Evolutionary conservation across 345 rosid genomes (phyloP).

Genomic region (Eucalyptus brandiana): DNA sequence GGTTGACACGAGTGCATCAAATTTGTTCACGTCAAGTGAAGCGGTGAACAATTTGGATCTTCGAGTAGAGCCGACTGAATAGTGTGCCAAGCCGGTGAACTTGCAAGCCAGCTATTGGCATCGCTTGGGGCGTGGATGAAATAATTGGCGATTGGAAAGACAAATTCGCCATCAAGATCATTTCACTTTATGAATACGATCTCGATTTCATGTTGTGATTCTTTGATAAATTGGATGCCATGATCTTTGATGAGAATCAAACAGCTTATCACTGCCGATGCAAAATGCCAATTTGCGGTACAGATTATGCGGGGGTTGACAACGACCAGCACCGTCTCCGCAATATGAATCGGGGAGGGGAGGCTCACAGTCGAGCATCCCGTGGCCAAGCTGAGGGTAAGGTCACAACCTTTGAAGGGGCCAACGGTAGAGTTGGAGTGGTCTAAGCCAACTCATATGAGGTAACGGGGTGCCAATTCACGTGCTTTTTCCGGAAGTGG

Average conservation of each 20-base stretch:
- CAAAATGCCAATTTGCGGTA: background rate
- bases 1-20: background rate
- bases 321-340: background rate
- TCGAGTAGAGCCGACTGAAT: background rate
- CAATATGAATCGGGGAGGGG: background rate
- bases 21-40: background rate
- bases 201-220: background rate
- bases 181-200: background rate
- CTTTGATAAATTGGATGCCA: background rate
- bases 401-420: background rate
- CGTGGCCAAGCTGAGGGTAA: background rate
- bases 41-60: background rate
- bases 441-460: background rate
- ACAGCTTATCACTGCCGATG: background rate
- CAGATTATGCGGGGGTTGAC: background rate
- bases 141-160: background rate
- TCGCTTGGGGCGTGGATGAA: background rate
- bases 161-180: background rate
- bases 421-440: background rate
- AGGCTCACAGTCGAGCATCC: background rate
- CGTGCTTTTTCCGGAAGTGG: background rate
- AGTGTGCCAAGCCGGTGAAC: background rate
- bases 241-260: background rate
- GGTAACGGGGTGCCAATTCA: background rate
- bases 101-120: background rate